Conservation (phyloP, 2,329 filamentous ascomycete species). For the Phoma herbarum region DNA sequence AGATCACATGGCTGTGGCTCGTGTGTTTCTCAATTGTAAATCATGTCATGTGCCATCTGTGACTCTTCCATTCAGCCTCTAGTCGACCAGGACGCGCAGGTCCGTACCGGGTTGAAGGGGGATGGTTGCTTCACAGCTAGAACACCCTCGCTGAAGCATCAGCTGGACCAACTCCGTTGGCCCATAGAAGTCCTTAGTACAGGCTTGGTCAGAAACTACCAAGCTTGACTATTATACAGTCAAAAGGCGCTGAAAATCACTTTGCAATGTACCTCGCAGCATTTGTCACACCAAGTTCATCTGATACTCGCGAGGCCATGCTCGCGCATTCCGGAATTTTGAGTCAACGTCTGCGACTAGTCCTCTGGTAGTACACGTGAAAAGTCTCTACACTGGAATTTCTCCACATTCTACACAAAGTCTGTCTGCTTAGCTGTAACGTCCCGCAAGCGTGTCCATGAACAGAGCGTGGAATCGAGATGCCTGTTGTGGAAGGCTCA, state of each 20-base stretch:
- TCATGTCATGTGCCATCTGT: constrained; percentile 8
- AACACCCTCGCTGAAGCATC: not conserved
- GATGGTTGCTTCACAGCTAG: not conserved
- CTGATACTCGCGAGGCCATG: not conserved
- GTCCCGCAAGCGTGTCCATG: constrained; percentile 18
- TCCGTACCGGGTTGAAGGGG: constrained; percentile 4
- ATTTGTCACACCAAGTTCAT: not conserved
- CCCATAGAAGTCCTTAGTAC: not conserved
- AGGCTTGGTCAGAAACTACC: not conserved
- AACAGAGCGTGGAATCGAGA: constrained; percentile 12
- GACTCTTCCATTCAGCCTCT: constrained; percentile 28
- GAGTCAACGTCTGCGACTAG: not conserved
- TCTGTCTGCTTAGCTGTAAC: constrained; percentile 22
- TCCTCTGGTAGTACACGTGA: not conserved
- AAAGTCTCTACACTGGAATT: constrained; percentile 2
- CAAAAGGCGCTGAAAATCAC: not conserved
- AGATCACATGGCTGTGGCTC: constrained; percentile 34
- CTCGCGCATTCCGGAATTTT: not conserved
- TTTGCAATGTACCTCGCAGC: not conserved
- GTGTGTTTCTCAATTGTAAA: constrained; percentile 14
- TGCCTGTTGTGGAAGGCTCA: constrained; percentile 9
- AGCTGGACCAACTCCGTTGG: not conserved
- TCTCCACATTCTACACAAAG: constrained; percentile 20
- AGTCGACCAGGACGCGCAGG: constrained; percentile 31
- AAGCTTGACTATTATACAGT: not conserved